Conservation (phyloP, 116 monocot species). For the Dioscorea cayenensis region DNA sequence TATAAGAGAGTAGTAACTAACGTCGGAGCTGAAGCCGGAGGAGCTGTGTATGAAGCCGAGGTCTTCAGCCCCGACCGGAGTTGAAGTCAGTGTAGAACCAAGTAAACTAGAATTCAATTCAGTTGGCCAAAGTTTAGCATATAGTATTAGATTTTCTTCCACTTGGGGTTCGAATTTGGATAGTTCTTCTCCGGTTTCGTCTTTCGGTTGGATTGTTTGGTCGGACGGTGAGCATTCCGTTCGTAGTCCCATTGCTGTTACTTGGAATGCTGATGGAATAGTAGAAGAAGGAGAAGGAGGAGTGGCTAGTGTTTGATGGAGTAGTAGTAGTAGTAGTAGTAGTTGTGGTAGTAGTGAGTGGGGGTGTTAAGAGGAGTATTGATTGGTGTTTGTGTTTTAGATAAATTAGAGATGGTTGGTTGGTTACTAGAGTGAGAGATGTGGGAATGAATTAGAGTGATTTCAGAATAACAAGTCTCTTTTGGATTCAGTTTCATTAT, state of each 20-base stretch:
- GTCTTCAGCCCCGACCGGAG: slow-evolving; percentile 47
- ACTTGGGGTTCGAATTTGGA: not conserved
- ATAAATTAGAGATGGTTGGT: no score
- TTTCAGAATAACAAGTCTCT: no score
- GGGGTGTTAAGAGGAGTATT: no score
- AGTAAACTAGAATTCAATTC: slow-evolving; percentile 56
- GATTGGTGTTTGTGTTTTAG: no score
- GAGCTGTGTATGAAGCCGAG: slow-evolving; percentile 35
- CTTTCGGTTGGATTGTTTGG: slow-evolving; percentile 5
- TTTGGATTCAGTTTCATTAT: no score
- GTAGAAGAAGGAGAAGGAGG: no score
- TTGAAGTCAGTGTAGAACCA: slow-evolving; percentile 53
- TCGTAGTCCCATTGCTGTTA: slow-evolving; percentile 1
- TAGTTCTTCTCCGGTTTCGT: not conserved
- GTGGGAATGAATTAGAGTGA: no score
- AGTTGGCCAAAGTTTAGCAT: slow-evolving; percentile 35
- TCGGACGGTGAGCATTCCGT: slow-evolving; percentile 7
- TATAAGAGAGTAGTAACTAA: slow-evolving; percentile 64
- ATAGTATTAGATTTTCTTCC: slow-evolving; percentile 42
- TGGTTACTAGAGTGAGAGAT: no score
- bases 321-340: no score
- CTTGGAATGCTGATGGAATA: not conserved
- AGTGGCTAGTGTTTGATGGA: no score
- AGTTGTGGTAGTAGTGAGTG: no score
- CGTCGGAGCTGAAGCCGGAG: slow-evolving; percentile 32